Conservation (phyloP, 495 filamentous ascomycete genomes). For the Talaromyces thailandensis region DNA sequence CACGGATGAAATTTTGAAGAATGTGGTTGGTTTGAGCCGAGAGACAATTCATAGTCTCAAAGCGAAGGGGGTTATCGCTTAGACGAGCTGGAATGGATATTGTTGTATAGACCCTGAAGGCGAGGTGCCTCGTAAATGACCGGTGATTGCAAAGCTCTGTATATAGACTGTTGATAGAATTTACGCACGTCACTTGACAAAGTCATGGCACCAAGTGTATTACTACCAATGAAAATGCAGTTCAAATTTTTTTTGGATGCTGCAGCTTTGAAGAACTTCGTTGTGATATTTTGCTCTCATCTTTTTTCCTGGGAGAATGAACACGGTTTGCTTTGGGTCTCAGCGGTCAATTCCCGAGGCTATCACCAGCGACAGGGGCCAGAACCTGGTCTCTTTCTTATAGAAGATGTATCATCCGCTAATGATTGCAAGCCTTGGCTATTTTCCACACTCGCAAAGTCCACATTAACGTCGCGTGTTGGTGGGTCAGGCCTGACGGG, state of each 20-base stretch:
- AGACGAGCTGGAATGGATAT: neutral
- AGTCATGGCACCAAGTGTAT: neutral
- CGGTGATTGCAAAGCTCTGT: neutral
- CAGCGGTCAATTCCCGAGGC: neutral
- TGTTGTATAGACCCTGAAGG: neutral
- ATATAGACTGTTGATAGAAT: neutral
- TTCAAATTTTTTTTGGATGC: slow-evolving; percentile 28
- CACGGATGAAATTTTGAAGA: slow-evolving; percentile 61
- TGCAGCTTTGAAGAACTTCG: slow-evolving; percentile 22
- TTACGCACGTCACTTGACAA: neutral
- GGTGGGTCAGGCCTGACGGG: neutral
- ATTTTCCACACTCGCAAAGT: neutral
- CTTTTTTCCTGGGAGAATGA: neutral
- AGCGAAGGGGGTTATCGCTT: neutral
- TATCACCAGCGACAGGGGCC: neutral
- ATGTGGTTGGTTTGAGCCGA: slow-evolving; percentile 38
- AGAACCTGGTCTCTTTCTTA: neutral
- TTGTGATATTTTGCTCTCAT: slow-evolving; percentile 5
- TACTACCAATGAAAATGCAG: slow-evolving; percentile 27
- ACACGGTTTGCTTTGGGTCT: neutral
- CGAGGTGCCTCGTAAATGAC: neutral
- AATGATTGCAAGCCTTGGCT: neutral
- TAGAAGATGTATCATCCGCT: neutral
- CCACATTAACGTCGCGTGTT: neutral
- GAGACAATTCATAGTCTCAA: neutral